phyloP scores from a whole-genome alignment of 2,329 filamentous ascomycete genomes.

The Aureobasidium mangrovei region DNA sequence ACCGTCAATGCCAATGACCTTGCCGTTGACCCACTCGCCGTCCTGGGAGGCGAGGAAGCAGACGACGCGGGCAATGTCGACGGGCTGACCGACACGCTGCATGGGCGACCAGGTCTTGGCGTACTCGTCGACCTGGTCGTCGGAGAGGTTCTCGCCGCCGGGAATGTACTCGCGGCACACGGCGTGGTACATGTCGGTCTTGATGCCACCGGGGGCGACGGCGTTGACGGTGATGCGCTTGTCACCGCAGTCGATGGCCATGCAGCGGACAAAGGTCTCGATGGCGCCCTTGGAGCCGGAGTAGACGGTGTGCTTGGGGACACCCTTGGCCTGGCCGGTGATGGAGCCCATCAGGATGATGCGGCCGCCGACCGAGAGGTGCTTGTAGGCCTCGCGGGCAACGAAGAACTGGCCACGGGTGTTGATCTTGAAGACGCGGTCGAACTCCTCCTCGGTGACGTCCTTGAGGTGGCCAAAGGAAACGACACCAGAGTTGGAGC shows the following conservation, averaged over 20 bases:
- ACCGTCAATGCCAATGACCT: conserved; percentile 42
- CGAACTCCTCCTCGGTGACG: conserved; percentile 46
- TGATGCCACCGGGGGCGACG: conserved; percentile 48
- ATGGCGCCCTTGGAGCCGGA: conserved; percentile 47
- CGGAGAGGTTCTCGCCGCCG: conserved; percentile 44
- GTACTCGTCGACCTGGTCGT: conserved; percentile 54
- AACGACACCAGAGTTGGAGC: conserved; percentile 57
- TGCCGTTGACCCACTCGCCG: conserved; percentile 48
- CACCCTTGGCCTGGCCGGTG: conserved; percentile 48
- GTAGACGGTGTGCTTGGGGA: conserved; percentile 47
- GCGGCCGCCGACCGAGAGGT: conserved; percentile 42
- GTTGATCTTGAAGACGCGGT: conserved; percentile 54
- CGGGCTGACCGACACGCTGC: conserved; percentile 56
- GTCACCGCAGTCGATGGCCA: conserved; percentile 46
- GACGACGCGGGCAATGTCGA: conserved; percentile 59
- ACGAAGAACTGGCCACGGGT: conserved; percentile 57
- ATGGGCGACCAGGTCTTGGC: conserved; percentile 56
- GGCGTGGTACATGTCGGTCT: conserved; percentile 52
- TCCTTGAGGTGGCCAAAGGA: conserved; percentile 47
- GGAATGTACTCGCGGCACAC: conserved; percentile 58
- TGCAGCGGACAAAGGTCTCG: conserved; percentile 46
- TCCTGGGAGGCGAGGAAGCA: conserved; percentile 51
- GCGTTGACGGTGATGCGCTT: conserved; percentile 53
- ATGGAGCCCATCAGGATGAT: conserved; percentile 49
- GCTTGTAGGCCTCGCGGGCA: conserved; percentile 47